phyloP scores from a whole-genome alignment of 768 basidiomycete species.

The Scleroderma bovista region DNA sequence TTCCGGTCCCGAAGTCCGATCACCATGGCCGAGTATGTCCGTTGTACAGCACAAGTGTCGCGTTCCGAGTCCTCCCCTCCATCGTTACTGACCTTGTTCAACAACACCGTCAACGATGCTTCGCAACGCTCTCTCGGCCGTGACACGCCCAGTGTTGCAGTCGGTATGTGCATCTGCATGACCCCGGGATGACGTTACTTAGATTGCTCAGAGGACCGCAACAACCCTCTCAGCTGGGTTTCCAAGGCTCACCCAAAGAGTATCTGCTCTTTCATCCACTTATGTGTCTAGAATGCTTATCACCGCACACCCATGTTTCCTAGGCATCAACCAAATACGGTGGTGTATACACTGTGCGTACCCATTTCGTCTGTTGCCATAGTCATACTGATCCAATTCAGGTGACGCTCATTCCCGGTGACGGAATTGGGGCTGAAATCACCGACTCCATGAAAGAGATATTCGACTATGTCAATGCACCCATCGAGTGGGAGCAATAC shows the following conservation, averaged over 20 bases:
- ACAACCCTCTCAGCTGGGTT: constrained; percentile 77
- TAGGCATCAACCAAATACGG: constrained; percentile 88
- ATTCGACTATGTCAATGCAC: constrained; percentile 94
- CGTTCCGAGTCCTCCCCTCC: neutral
- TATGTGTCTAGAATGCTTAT: neutral
- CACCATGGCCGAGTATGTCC: neutral
- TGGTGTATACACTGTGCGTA: constrained; percentile 79
- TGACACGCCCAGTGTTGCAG: constrained; percentile 49
- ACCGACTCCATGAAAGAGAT: constrained; percentile 99
- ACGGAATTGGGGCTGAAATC: constrained; percentile 96
- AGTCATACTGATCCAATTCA: constrained; percentile 30
- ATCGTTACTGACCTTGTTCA: constrained; percentile 6
- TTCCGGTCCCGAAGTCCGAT: neutral
- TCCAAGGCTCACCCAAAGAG: constrained; percentile 68
- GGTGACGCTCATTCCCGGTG: constrained; percentile 97
- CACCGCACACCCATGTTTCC: constrained; percentile 5
- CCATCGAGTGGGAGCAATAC: constrained; percentile 99
- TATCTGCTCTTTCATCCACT: constrained; percentile 30
- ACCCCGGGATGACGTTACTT: neutral
- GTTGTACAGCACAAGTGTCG: neutral
- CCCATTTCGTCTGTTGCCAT: constrained; percentile 2
- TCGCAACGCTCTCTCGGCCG: constrained; percentile 56
- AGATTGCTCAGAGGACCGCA: constrained; percentile 49
- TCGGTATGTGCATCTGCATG: constrained; percentile 40
- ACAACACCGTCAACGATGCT: constrained; percentile 41